Evolutionary conservation across 2,329 filamentous ascomycete species (phyloP).

Genomic region (Orbilia brochopaga): DNA sequence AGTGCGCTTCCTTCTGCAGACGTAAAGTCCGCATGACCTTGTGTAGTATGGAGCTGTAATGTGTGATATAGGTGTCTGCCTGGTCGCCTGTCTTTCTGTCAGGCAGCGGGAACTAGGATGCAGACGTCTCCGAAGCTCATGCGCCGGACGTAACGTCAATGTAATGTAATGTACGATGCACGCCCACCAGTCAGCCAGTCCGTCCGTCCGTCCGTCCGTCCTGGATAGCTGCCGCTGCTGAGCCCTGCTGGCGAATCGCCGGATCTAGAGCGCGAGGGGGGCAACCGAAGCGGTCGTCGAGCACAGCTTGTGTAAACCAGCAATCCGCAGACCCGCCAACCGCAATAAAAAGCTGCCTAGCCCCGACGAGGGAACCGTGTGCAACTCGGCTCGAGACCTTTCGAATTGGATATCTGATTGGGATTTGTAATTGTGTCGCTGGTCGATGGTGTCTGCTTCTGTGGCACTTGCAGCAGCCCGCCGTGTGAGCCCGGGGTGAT

Average conservation of each 20-base stretch:
- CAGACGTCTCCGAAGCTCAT: slow-evolving; percentile 2
- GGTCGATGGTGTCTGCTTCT: slow-evolving; percentile 5
- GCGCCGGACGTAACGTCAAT: slow-evolving; percentile 2
- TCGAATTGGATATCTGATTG: background rate
- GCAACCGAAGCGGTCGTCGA: background rate
- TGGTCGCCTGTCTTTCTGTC: background rate
- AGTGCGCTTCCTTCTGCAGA: background rate
- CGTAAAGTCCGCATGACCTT: slow-evolving; percentile 1
- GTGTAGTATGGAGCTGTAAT: background rate
- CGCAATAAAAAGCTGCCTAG: background rate
- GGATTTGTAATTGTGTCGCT: slow-evolving; percentile 10
- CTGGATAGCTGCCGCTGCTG: background rate
- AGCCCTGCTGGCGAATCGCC: background rate
- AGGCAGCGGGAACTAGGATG: slow-evolving; percentile 6
- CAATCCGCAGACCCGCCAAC: background rate
- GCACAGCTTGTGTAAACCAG: background rate
- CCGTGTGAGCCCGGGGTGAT: slow-evolving; percentile 1
- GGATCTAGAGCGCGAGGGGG: slow-evolving; percentile 2
- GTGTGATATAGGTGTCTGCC: background rate
- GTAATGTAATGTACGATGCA: background rate
- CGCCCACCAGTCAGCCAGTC: background rate
- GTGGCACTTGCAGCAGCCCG: slow-evolving; percentile 5
- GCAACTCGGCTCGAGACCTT: slow-evolving; percentile 8
- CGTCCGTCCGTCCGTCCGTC: background rate
- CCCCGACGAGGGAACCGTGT: background rate